Evolutionary conservation across 2,329 filamentous ascomycete species (phyloP).

Genomic region (Alternaria brassicae): DNA sequence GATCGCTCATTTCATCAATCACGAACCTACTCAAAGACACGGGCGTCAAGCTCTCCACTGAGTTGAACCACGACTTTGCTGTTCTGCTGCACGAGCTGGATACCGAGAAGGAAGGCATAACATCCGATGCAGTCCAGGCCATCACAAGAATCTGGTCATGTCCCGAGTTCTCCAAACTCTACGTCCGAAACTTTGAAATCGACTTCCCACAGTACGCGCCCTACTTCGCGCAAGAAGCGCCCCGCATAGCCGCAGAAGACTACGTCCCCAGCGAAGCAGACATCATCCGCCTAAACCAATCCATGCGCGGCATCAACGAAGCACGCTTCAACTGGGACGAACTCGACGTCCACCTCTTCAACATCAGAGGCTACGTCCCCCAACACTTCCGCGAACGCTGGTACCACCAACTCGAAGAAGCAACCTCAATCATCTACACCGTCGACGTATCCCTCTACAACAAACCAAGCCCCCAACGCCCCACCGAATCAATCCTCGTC

Average conservation of each 20-base stretch:
- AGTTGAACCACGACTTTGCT: conserved; percentile 41
- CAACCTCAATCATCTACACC: conserved; percentile 42
- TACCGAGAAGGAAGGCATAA: conserved; percentile 34
- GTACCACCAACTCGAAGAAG: conserved; percentile 48
- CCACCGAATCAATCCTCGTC: conserved; percentile 38
- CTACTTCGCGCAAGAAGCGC: conserved; percentile 42
- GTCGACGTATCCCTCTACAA: conserved; percentile 46
- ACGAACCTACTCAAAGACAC: conserved; percentile 47
- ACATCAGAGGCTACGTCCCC: conserved; percentile 42
- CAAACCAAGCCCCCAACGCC: conserved; percentile 36
- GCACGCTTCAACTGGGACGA: conserved; percentile 48
- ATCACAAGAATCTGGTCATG: conserved; percentile 40
- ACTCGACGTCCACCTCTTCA: conserved; percentile 46
- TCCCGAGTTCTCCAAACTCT: conserved; percentile 41
- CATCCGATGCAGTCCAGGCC: conserved; percentile 36
- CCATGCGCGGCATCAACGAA: conserved; percentile 43
- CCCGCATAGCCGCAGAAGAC: conserved; percentile 35
- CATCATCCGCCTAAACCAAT: conserved; percentile 44
- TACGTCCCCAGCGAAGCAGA: conserved; percentile 46
- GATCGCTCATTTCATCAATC: conserved; percentile 45
- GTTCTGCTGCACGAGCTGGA: conserved; percentile 46
- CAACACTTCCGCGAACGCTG: conserved; percentile 45
- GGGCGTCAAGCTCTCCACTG: conserved; percentile 35
- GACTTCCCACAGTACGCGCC: conserved; percentile 46
- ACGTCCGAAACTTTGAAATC: conserved; percentile 47